Percentiles rank a stretch among this genome's conserved stretches.
Evolutionary conservation across 2,329 filamentous ascomycete genomes (phyloP).

Genomic region (Xylariales sp.): DNA sequence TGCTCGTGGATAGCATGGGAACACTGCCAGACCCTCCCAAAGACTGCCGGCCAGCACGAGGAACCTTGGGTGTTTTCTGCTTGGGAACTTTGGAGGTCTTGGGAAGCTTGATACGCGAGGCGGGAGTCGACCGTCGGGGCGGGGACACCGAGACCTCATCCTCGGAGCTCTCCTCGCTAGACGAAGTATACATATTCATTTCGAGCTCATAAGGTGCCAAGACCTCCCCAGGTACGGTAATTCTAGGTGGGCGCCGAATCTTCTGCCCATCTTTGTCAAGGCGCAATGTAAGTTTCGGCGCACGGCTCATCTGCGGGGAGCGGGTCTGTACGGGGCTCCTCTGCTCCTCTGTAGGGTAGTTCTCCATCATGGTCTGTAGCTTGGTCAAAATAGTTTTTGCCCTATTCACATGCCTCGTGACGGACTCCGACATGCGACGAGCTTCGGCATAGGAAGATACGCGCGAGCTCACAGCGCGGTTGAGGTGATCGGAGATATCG

Average conservation of each 20-base stretch:
- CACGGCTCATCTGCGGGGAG: conserved; percentile 49
- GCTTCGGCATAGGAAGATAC: conserved; percentile 59
- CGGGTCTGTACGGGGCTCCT: conserved; percentile 48
- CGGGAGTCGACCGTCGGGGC: conserved; percentile 29
- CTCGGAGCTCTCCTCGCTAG: conserved; percentile 48
- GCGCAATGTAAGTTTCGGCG: conserved; percentile 41
- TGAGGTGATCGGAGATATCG: conserved; percentile 55
- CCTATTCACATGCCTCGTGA: conserved; percentile 57
- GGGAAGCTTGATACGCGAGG: conserved; percentile 46
- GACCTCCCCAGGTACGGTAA: conserved; percentile 63
- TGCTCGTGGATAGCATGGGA: conserved; percentile 36
- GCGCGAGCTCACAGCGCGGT: conserved; percentile 50
- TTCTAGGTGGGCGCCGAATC: conserved; percentile 46
- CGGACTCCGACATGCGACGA: conserved; percentile 58
- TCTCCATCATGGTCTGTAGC: conserved; percentile 55
- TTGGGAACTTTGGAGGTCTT: conserved; percentile 43
- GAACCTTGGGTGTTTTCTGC: conserved; percentile 27
- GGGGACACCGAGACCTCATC: conserved; percentile 40
- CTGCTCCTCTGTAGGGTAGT: conserved; percentile 51
- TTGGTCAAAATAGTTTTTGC: conserved; percentile 56
- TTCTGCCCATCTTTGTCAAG: conserved; percentile 40
- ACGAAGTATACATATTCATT: conserved; percentile 53
- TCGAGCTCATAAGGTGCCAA: conserved; percentile 62
- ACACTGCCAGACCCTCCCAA: conserved; percentile 30
- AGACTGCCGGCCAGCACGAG: conserved; percentile 21